phyloP scores from a whole-genome alignment of 108 stramenopile species.

The Aurantiochytrium sp. region DNA sequence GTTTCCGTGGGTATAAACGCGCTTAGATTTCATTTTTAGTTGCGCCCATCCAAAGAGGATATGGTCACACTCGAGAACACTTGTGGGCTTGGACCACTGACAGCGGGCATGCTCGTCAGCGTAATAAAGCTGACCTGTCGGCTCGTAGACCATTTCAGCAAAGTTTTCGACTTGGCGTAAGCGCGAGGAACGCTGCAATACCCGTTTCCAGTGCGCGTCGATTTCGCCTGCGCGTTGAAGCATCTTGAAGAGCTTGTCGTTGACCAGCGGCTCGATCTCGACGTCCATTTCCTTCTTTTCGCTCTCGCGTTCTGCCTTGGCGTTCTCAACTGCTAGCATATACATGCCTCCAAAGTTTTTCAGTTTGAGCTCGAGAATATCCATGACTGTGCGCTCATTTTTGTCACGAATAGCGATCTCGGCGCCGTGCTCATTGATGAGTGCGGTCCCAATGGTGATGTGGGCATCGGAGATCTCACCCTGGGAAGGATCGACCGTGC shows the following conservation, averaged over 20 bases:
- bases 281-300: neutral
- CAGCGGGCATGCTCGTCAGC: neutral
- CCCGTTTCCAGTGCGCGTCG: neutral
- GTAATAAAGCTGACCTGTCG: neutral
- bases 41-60: neutral
- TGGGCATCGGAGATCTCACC: neutral
- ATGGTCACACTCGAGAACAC: neutral
- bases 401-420: neutral
- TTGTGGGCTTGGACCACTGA: slow-evolving; percentile 1
- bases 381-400: neutral
- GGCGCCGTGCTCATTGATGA: neutral
- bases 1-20: neutral
- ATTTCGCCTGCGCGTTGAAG: neutral
- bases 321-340: neutral
- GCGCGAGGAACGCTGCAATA: neutral
- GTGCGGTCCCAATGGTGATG: neutral
- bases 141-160: neutral
- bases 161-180: neutral
- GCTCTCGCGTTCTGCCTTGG: neutral
- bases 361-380: neutral
- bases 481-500: neutral
- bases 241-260: neutral
- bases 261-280: neutral
- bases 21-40: neutral
- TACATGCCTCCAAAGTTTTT: neutral